Percentiles rank a stretch among this genome's conserved stretches.
Conservation (phyloP, 331 rosid species). For the Quercus phellos region DNA sequence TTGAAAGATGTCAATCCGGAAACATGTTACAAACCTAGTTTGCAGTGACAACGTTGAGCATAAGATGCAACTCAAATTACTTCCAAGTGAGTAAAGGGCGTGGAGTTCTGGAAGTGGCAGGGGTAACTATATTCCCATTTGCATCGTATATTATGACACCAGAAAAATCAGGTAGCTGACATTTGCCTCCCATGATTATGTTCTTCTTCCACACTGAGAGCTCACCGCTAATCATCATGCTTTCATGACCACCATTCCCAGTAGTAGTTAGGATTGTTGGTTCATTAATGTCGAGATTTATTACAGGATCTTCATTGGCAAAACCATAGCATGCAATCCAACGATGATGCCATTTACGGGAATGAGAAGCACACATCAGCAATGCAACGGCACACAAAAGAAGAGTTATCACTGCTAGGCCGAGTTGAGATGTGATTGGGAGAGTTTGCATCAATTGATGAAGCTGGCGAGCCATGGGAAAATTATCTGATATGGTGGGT, state of each 20-base stretch:
- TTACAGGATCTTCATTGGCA: conserved; percentile 42
- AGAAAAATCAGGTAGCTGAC: conserved; percentile 88
- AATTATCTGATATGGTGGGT: conserved; percentile 4
- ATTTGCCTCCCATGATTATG: conserved; percentile 89
- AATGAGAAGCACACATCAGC: conserved; percentile 72
- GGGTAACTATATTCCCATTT: conserved; percentile 48
- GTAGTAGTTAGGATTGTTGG: neutral
- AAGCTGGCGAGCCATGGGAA: conserved; percentile 55
- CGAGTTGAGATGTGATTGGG: conserved; percentile 33
- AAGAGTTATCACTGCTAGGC: conserved; percentile 34
- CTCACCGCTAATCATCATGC: conserved; percentile 15
- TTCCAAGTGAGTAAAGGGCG: conserved; percentile 63
- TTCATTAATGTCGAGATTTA: conserved; percentile 32
- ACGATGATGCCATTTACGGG: conserved; percentile 27
- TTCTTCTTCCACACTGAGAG: conserved; percentile 77
- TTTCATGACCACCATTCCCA: neutral
- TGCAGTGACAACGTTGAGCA: neutral
- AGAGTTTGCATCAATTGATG: conserved; percentile 10
- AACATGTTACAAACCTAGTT: neutral
- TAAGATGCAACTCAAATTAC: neutral
- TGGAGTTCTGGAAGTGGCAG: conserved; percentile 48
- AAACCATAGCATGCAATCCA: conserved; percentile 38
- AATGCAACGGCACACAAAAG: conserved; percentile 43
- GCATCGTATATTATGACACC: conserved; percentile 81
- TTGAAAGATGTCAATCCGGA: neutral